phyloP scores from a whole-genome alignment of 2,329 filamentous ascomycete species.

The Ceratocystis lukuohia region DNA sequence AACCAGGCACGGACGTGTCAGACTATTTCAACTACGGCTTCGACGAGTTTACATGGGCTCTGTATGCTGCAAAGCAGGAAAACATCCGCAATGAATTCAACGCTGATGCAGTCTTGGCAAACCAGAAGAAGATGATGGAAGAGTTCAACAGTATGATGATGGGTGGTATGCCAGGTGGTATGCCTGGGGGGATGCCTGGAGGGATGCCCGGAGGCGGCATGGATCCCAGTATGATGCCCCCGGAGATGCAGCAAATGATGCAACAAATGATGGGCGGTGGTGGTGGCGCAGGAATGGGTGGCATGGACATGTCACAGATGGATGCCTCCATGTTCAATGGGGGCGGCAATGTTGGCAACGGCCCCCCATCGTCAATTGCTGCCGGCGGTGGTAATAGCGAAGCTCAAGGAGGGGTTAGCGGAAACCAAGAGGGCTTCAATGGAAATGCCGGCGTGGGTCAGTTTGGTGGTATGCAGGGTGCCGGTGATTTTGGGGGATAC shows the following conservation, averaged over 20 bases:
- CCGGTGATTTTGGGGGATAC: slow-evolving; percentile 14
- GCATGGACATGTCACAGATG: slow-evolving; percentile 54
- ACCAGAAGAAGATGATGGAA: slow-evolving; percentile 67
- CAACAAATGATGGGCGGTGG: slow-evolving; percentile 50
- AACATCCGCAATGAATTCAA: slow-evolving; percentile 61
- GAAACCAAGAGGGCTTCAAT: slow-evolving; percentile 24
- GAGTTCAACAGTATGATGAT: slow-evolving; percentile 58
- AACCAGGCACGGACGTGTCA: slow-evolving; percentile 83
- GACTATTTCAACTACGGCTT: slow-evolving; percentile 99
- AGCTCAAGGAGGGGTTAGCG: slow-evolving; percentile 23
- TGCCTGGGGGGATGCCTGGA: slow-evolving; percentile 30
- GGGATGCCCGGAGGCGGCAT: slow-evolving; percentile 31
- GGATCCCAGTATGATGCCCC: slow-evolving; percentile 42
- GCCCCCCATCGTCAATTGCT: not conserved
- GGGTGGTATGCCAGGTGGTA: slow-evolving; percentile 32
- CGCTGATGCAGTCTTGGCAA: slow-evolving; percentile 47
- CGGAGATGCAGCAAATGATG: slow-evolving; percentile 57
- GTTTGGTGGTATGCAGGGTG: slow-evolving; percentile 14
- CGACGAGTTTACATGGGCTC: slow-evolving; percentile 94
- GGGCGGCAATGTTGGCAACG: not conserved
- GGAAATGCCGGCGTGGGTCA: slow-evolving; percentile 7
- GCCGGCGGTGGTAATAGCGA: slow-evolving; percentile 34
- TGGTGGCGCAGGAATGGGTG: slow-evolving; percentile 26
- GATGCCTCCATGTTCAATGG: slow-evolving; percentile 39
- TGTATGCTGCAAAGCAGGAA: slow-evolving; percentile 84